phyloP scores from a whole-genome alignment of 1,284 basidiomycete genomes.

The Pseudozyma pruni region DNA sequence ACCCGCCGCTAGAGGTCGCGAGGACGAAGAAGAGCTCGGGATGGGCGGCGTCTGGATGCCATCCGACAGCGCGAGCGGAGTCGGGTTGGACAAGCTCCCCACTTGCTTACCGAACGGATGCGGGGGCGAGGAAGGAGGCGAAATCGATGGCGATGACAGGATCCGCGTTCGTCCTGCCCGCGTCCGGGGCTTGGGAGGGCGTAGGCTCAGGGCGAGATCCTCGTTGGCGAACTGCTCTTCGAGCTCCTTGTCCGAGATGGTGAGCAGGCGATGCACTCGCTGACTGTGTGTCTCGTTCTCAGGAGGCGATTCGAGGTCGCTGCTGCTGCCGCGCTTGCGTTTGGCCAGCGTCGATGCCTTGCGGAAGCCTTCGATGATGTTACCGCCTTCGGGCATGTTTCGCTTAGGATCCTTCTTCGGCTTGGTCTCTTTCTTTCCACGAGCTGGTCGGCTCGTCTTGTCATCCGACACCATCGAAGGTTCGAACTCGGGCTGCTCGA shows the following conservation, averaged over 20 bases:
- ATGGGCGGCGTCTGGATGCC: slow-evolving; percentile 9
- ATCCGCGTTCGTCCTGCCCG: slow-evolving; percentile 2
- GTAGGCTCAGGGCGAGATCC: slow-evolving; percentile 25
- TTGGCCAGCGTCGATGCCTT: slow-evolving; percentile 56
- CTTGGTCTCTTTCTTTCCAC: slow-evolving; percentile 27
- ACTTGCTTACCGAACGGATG: neutral
- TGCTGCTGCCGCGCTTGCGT: slow-evolving; percentile 12
- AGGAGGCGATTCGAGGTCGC: slow-evolving; percentile 17
- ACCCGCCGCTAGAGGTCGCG: slow-evolving; percentile 13
- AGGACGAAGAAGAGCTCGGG: slow-evolving; percentile 18
- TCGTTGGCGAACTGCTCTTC: slow-evolving; percentile 17
- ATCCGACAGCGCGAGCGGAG: slow-evolving; percentile 4
- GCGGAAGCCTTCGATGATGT: slow-evolving; percentile 49
- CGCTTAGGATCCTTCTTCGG: slow-evolving; percentile 57
- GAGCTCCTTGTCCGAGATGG: neutral
- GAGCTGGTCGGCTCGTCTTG: slow-evolving; percentile 21
- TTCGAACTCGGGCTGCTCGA: slow-evolving; percentile 70
- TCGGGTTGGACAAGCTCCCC: neutral
- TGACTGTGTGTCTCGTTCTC: slow-evolving; percentile 38
- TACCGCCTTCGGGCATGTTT: slow-evolving; percentile 54
- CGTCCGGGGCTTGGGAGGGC: slow-evolving; percentile 1
- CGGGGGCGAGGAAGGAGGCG: slow-evolving; percentile 14
- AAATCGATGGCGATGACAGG: slow-evolving; percentile 13
- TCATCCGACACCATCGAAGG: slow-evolving; percentile 49
- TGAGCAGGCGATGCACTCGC: slow-evolving; percentile 18